Conservation (phyloP, 2,329 filamentous ascomycete species). For the Gnomoniopsis smithogilvyi region DNA sequence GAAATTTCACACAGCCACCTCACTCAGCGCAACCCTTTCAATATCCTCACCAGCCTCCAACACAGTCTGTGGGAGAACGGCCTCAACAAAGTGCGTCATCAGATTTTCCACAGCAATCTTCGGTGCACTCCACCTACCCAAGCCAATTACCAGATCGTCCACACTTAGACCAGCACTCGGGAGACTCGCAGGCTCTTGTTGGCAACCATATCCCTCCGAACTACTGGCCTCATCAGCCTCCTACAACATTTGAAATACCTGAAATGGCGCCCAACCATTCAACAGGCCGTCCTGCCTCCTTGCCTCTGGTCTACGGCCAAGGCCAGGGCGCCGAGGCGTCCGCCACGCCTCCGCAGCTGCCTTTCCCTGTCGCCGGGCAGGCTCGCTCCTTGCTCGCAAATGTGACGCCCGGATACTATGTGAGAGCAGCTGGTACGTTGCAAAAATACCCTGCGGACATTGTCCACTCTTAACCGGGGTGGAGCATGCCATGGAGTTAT, state of each 20-base stretch:
- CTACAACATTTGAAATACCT: neutral
- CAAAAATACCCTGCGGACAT: neutral
- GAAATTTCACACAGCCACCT: neutral
- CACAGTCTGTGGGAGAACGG: neutral
- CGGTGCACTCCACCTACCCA: neutral
- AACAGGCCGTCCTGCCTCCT: neutral
- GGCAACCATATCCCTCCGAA: neutral
- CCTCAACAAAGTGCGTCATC: neutral
- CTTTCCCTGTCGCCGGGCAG: neutral
- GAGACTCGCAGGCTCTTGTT: neutral
- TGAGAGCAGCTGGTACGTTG: neutral
- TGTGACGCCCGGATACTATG: neutral
- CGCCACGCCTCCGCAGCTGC: neutral
- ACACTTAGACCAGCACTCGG: neutral
- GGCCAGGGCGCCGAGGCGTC: neutral
- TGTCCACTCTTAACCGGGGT: neutral
- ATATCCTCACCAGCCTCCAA: neutral
- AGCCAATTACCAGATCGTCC: neutral
- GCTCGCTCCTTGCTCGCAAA: neutral
- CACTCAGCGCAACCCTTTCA: neutral
- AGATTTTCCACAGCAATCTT: neutral
- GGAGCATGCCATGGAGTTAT: too few species aligned
- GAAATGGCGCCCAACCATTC: neutral
- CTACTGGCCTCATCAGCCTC: neutral
- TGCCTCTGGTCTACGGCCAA: neutral